Evolutionary conservation across 345 rosid species (phyloP).

Genomic region (Gossypium longicalyx): DNA sequence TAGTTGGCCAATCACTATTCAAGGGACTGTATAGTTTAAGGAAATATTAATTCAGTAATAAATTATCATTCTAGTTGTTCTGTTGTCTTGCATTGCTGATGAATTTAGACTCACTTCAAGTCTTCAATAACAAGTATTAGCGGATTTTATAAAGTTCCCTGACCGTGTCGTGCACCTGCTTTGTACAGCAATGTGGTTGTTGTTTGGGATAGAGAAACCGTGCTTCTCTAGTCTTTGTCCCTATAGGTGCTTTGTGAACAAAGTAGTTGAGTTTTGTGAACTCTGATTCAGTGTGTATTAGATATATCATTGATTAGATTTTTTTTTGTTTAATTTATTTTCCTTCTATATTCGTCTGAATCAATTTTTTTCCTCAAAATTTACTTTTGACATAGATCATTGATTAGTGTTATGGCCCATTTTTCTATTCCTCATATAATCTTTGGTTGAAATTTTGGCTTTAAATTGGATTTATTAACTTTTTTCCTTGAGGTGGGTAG

Average conservation of each 20-base stretch:
- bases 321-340: neutral
- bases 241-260: neutral
- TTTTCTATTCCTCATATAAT: neutral
- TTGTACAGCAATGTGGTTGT: neutral
- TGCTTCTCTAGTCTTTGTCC: neutral
- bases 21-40: neutral
- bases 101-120: neutral
- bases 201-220: neutral
- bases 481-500: neutral
- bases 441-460: slow-evolving; percentile 3
- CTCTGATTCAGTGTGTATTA: neutral
- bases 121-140: too few relatives aligned
- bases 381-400: neutral
- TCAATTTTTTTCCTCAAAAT: neutral
- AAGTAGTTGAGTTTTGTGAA: neutral
- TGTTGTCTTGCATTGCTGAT: neutral
- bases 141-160: too few relatives aligned
- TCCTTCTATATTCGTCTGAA: neutral
- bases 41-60: neutral
- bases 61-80: neutral
- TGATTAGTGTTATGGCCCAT: neutral
- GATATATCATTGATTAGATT: neutral
- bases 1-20: neutral
- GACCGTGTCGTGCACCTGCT: neutral
- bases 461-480: neutral